phyloP scores from a whole-genome alignment of 441 rosid species.

The Erodium moschatum region DNA sequence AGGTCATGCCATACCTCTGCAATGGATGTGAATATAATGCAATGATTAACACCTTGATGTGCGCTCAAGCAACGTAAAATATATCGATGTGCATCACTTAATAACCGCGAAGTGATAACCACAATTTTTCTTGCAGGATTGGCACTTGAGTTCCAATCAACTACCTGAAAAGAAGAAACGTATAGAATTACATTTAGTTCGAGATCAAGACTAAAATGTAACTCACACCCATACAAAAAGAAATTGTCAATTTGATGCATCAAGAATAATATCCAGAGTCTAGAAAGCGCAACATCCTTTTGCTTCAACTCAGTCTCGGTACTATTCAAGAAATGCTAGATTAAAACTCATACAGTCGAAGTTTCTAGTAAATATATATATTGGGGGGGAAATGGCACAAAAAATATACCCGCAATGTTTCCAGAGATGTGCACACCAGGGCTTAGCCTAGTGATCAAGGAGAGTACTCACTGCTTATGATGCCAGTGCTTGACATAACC shows the following conservation, averaged over 20 bases:
- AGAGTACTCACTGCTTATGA: too few species aligned
- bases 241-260: slow-evolving; percentile 8
- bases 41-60: slow-evolving; percentile 40
- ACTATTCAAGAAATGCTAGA: neutral
- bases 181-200: slow-evolving; percentile 9
- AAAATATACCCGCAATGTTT: neutral
- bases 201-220: slow-evolving; percentile 11
- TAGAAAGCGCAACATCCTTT: neutral
- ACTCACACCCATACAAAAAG: neutral
- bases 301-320: neutral
- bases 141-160: too few species aligned
- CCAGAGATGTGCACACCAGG: neutral
- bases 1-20: slow-evolving; percentile 54
- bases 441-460: too few species aligned
- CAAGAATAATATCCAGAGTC: neutral
- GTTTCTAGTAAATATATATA: neutral
- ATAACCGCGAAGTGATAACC: slow-evolving; percentile 66
- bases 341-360: neutral
- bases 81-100: slow-evolving; percentile 87
- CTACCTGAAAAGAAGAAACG: too few species aligned
- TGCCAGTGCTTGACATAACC: too few species aligned
- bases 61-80: slow-evolving; percentile 65
- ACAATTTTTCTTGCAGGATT: slow-evolving; percentile 16
- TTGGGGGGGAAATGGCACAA: neutral
- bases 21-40: slow-evolving; percentile 64